Evolutionary conservation across 2,329 filamentous ascomycete genomes (phyloP).

Genomic region (Lasiodiplodia theobromae): DNA sequence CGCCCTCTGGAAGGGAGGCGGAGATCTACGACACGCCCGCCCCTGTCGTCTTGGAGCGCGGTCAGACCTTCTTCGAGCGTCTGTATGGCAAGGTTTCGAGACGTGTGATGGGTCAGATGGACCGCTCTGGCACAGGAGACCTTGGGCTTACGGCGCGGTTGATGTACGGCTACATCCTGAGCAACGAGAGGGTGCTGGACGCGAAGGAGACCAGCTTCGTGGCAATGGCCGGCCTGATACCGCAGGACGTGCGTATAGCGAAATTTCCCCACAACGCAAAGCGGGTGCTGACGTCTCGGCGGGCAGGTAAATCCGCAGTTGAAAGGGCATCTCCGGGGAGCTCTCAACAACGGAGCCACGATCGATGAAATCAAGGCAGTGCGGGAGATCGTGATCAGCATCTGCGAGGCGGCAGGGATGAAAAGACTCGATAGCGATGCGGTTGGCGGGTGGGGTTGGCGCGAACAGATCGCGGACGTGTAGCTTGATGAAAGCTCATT

Average conservation of each 20-base stretch:
- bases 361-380: slow-evolving; percentile 59
- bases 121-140: slow-evolving; percentile 59
- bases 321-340: slow-evolving; percentile 61
- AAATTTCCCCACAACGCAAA: background rate
- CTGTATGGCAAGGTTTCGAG: slow-evolving; percentile 60
- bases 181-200: slow-evolving; percentile 56
- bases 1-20: slow-evolving; percentile 49
- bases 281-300: background rate
- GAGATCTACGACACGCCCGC: slow-evolving; percentile 51
- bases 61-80: slow-evolving; percentile 56
- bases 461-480: slow-evolving; percentile 53
- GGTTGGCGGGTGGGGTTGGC: slow-evolving; percentile 57
- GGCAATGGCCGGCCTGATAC: slow-evolving; percentile 59
- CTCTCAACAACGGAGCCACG: slow-evolving; percentile 59
- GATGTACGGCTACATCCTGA: slow-evolving; percentile 59
- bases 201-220: slow-evolving; percentile 59
- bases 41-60: slow-evolving; percentile 51
- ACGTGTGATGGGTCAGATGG: slow-evolving; percentile 58
- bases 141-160: slow-evolving; percentile 57
- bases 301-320: slow-evolving; percentile 59
- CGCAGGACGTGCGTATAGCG: slow-evolving; percentile 56
- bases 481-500: slow-evolving; percentile 33
- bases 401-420: slow-evolving; percentile 60
- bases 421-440: slow-evolving; percentile 44
- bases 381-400: slow-evolving; percentile 53